These are phyloP conservation scores for Rhynchospora tenuis DNA, from an alignment of 176 grass and related monocot genomes.

Conservation along the genomic window DNA sequence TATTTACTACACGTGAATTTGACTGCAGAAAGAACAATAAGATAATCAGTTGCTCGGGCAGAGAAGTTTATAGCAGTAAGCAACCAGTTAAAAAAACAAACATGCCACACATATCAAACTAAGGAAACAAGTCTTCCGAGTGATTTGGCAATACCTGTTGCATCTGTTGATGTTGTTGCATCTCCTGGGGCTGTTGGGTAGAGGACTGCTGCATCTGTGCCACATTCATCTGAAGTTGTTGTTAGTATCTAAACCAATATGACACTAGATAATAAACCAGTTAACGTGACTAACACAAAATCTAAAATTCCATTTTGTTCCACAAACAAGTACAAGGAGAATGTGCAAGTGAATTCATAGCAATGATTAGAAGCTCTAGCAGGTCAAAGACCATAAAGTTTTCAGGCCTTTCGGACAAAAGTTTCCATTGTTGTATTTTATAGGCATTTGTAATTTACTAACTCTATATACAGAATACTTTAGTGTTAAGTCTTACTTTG, in stretches of 20 bases:
- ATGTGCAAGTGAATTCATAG: neutral
- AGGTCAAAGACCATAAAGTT: neutral
- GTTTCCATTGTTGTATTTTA: neutral
- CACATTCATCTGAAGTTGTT: slow-evolving; percentile 55
- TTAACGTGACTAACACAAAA: neutral
- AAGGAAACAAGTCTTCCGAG: neutral
- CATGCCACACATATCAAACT: neutral
- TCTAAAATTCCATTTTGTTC: neutral
- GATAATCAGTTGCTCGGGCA: neutral
- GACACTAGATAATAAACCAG: neutral
- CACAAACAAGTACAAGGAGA: neutral
- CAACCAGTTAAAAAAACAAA: neutral
- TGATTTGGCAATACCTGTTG: slow-evolving; percentile 46
- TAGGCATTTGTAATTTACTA: neutral
- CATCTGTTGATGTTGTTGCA: slow-evolving; percentile 61
- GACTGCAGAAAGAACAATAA: neutral
- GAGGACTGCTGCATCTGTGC: slow-evolving; percentile 76
- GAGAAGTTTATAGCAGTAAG: neutral
- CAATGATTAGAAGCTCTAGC: neutral
- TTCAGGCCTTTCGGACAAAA: neutral
- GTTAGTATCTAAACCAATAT: slow-evolving; percentile 5
- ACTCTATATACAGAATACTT: neutral
- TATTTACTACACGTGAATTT: neutral
- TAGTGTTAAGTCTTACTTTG: neutral
- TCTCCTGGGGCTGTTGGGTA: slow-evolving; percentile 59